Conservation (phyloP, 257 asterid species). For the Solanum gandarillasii region DNA sequence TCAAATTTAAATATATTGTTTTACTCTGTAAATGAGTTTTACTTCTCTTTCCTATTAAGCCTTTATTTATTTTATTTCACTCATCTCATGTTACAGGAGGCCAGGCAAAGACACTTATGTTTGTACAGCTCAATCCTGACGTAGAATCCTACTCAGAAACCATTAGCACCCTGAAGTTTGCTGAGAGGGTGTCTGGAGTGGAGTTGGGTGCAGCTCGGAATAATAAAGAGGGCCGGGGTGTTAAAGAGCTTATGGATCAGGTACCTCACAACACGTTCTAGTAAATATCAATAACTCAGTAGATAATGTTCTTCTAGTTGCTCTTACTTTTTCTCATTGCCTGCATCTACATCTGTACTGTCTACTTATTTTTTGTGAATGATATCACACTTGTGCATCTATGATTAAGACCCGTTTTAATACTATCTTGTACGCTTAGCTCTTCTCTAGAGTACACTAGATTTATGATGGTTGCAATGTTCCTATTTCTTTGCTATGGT, state of each 20-base stretch:
- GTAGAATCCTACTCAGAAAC: slow-evolving; percentile 85
- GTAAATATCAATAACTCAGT: background rate
- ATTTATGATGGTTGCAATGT: background rate
- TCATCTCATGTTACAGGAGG: slow-evolving; percentile 48
- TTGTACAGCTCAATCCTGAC: slow-evolving; percentile 93
- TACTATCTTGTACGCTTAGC: background rate
- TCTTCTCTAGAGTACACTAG: background rate
- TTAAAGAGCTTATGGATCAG: slow-evolving; percentile 95
- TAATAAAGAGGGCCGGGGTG: slow-evolving; percentile 81
- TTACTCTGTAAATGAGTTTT: background rate
- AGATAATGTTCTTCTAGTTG: background rate
- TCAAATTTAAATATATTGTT: background rate
- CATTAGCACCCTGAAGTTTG: slow-evolving; percentile 85
- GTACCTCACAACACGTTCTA: slow-evolving; percentile 20
- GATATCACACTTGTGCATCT: background rate
- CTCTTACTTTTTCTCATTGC: background rate
- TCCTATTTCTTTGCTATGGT: background rate
- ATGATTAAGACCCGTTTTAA: background rate
- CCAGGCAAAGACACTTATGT: slow-evolving; percentile 96
- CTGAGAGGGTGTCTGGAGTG: slow-evolving; percentile 97
- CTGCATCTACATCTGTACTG: background rate
- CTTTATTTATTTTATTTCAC: background rate
- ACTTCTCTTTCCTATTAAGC: background rate
- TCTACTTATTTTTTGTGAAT: background rate
- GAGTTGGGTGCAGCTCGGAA: slow-evolving; percentile 92